phyloP scores from a whole-genome alignment of 164 flowering plant genomes.

The Liriodendron chinense region DNA sequence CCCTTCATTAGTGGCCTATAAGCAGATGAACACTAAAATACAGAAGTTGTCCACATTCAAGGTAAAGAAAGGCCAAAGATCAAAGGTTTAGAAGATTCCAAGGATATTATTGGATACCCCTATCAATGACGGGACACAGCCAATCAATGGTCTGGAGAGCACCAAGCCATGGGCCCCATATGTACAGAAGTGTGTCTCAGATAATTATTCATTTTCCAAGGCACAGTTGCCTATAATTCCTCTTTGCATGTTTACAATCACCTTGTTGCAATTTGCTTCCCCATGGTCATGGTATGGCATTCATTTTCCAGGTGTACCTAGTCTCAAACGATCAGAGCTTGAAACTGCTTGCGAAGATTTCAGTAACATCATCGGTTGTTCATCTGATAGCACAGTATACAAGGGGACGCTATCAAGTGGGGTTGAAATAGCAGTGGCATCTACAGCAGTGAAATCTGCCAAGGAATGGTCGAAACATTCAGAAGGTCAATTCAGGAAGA shows the following conservation, averaged over 20 bases:
- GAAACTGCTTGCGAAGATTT: slow-evolving; percentile 88
- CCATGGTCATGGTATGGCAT: background rate
- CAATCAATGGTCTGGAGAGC: background rate
- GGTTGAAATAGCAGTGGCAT: slow-evolving; percentile 75
- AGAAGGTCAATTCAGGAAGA: slow-evolving; percentile 58
- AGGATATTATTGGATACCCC: no score
- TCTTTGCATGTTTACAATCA: no score
- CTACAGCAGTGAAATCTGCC: slow-evolving; percentile 32
- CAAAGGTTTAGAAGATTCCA: background rate
- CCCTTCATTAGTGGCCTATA: background rate
- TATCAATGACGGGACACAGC: background rate
- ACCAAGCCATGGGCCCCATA: background rate
- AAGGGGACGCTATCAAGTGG: slow-evolving; percentile 88
- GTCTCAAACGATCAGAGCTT: slow-evolving; percentile 64
- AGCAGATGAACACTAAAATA: background rate
- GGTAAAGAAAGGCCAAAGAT: background rate
- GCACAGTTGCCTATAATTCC: background rate
- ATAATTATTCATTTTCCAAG: background rate
- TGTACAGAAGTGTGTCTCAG: no score
- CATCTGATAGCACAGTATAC: slow-evolving; percentile 51
- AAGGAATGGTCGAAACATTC: slow-evolving; percentile 55
- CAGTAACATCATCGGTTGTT: slow-evolving; percentile 70
- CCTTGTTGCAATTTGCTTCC: background rate
- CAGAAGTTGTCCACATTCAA: background rate
- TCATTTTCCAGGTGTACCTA: slow-evolving; percentile 61